Conservation (phyloP, 2,329 filamentous ascomycete genomes). For the Emergomyces pasteurianus region DNA sequence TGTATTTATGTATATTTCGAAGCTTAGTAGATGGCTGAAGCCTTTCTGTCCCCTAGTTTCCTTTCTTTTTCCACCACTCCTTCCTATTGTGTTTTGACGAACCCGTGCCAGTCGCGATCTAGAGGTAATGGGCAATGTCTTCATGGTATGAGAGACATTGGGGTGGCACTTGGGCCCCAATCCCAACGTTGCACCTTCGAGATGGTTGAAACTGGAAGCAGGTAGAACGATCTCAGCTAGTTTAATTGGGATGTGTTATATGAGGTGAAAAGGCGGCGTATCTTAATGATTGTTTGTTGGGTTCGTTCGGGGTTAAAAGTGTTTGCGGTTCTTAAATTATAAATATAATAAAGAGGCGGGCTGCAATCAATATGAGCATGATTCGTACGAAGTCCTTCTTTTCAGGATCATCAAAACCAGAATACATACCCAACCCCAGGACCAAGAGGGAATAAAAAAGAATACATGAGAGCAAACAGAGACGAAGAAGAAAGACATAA, state of each 20-base stretch:
- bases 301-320: not conserved
- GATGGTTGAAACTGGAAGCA: not conserved
- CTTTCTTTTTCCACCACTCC: not conserved
- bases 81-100: not conserved
- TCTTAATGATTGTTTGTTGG: not conserved
- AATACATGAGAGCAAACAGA: not conserved
- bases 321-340: not conserved
- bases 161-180: conserved; percentile 1
- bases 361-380: not conserved
- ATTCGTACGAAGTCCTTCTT: no score
- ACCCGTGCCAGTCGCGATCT: not conserved
- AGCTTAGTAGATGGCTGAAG: not conserved
- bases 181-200: not conserved
- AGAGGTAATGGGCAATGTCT: not conserved
- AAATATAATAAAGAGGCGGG: not conserved
- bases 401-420: not conserved
- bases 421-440: not conserved
- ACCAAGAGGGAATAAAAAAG: not conserved
- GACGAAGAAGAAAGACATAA: not conserved
- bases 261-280: not conserved
- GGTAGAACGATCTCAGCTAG: not conserved
- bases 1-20: not conserved
- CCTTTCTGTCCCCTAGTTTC: not conserved
- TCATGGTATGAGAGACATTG: not conserved
- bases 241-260: not conserved